Percentiles rank a stretch among this genome's conserved stretches.
These are phyloP conservation scores for Buxus sempervirens DNA, from an alignment of 164 flowering plant genomes.

Conservation along the genomic window DNA sequence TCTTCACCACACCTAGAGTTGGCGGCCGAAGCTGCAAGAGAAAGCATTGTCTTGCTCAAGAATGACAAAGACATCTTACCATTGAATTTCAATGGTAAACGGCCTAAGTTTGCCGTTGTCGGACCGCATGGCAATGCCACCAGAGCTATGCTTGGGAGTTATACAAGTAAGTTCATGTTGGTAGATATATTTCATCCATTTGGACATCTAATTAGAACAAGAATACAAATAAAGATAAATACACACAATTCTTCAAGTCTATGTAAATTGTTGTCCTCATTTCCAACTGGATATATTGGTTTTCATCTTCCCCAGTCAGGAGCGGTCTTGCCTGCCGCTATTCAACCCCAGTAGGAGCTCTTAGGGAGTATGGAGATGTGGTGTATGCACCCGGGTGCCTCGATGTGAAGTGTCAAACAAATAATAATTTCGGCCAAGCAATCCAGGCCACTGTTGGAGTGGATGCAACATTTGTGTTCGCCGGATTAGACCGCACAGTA, in stretches of 20 bases:
- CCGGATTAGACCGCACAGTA: slow-evolving; percentile 63
- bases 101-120: slow-evolving; percentile 54
- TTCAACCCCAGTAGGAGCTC: slow-evolving; percentile 59
- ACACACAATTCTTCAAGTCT: too few species aligned
- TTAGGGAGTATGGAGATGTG: slow-evolving; percentile 41
- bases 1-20: slow-evolving; percentile 1
- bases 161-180: slow-evolving; percentile 38
- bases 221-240: too few species aligned
- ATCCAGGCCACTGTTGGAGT: slow-evolving; percentile 49
- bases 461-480: slow-evolving; percentile 60
- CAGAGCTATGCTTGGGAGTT: slow-evolving; percentile 65
- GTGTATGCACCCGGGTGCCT: slow-evolving; percentile 52
- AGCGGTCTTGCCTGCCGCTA: slow-evolving; percentile 52
- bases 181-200: not conserved
- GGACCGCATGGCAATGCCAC: slow-evolving; percentile 75
- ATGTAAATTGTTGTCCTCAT: not conserved
- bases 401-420: slow-evolving; percentile 36
- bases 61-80: slow-evolving; percentile 13
- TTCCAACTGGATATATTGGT: too few species aligned
- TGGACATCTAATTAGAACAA: too few species aligned
- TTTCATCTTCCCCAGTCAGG: too few species aligned
- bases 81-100: not conserved
- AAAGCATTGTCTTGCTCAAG: slow-evolving; percentile 20
- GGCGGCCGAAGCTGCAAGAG: slow-evolving; percentile 19
- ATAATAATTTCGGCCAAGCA: slow-evolving; percentile 35